Conservation (phyloP, 148 eudicot species). For the Chenopodium formosanum region DNA sequence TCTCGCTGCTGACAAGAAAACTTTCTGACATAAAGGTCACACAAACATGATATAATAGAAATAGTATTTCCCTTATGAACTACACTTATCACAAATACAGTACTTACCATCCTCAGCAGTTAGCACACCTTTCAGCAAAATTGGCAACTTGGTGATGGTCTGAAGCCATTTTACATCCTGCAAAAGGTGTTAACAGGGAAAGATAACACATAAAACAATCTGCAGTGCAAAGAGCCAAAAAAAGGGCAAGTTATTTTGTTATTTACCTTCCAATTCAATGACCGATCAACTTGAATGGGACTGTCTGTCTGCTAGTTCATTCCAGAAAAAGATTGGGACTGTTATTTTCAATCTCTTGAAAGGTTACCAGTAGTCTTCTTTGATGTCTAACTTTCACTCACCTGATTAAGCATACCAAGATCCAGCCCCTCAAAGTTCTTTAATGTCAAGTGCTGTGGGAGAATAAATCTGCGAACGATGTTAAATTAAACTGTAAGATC, state of each 20-base stretch:
- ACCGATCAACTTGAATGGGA: conserved; percentile 62
- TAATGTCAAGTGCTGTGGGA: conserved; percentile 63
- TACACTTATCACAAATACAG: too few relatives aligned
- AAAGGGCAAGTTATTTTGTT: neutral
- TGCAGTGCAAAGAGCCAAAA: neutral
- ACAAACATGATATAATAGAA: neutral
- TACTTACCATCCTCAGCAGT: conserved; percentile 85
- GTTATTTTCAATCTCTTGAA: neutral
- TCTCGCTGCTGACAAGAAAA: conserved; percentile 37
- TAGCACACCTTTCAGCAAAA: conserved; percentile 87
- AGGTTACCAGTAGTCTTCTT: neutral
- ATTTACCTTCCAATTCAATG: conserved; percentile 82
- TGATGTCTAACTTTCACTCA: conserved; percentile 20
- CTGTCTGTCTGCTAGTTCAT: conserved; percentile 55
- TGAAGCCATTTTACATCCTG: conserved; percentile 98
- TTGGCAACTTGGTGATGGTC: conserved; percentile 77
- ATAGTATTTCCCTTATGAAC: neutral
- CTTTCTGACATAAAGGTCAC: neutral
- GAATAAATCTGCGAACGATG: conserved; percentile 45
- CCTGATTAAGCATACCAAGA: conserved; percentile 54
- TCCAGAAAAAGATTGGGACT: neutral
- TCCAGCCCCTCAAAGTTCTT: conserved; percentile 72
- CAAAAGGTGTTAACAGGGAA: neutral
- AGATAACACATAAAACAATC: neutral
- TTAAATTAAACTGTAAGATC: neutral